phyloP scores from a whole-genome alignment of 2,329 filamentous ascomycete genomes.

The Mollisiaceae sp. region DNA sequence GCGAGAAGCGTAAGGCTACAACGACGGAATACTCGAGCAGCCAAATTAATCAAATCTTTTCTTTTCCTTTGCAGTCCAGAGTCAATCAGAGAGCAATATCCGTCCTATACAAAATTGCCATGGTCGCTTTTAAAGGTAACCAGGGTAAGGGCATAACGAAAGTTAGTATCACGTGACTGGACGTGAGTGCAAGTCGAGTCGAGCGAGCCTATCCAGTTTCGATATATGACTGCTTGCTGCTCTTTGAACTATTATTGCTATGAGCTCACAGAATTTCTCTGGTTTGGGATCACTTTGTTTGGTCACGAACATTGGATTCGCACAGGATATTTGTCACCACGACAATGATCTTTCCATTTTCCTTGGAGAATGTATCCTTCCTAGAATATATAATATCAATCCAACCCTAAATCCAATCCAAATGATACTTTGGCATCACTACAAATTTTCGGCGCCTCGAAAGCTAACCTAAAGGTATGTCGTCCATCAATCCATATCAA shows the following conservation, averaged over 20 bases:
- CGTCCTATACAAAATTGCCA: too few relatives aligned
- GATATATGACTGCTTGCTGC: too few relatives aligned
- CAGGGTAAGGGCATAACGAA: too few relatives aligned
- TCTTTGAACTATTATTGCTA: too few relatives aligned
- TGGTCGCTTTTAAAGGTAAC: too few relatives aligned
- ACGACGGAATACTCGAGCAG: neutral
- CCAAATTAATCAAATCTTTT: neutral
- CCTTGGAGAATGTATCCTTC: neutral
- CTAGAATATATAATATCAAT: neutral
- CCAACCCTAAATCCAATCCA: neutral
- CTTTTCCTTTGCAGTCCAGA: too few relatives aligned
- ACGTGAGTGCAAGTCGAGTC: too few relatives aligned
- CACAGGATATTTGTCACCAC: neutral
- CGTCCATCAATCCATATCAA: neutral
- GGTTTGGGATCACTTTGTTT: too few relatives aligned
- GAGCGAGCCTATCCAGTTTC: too few relatives aligned
- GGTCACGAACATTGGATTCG: neutral
- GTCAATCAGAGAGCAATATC: too few relatives aligned
- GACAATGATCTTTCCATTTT: neutral
- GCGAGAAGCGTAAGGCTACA: conserved; percentile 9
- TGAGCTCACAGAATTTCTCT: too few relatives aligned
- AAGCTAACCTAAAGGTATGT: neutral
- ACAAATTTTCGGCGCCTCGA: conserved; percentile 15
- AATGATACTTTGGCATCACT: neutral
- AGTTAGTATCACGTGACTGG: too few relatives aligned